Conservation (phyloP, 2,329 filamentous ascomycete species). For the Cytospora piceicola region DNA sequence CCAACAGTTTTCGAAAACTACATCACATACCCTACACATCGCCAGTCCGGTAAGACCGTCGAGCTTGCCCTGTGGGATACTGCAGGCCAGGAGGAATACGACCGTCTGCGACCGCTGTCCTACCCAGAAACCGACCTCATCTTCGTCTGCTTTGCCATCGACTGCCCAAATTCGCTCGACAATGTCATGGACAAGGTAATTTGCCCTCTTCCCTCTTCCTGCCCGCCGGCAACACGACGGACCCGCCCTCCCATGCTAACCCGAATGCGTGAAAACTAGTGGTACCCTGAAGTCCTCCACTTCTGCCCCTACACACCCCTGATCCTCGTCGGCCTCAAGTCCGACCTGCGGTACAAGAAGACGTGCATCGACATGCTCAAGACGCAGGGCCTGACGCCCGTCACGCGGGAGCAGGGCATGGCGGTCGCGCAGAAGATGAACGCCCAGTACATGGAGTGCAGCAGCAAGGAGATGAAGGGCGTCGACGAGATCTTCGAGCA, state of each 20-base stretch:
- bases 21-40: conserved; percentile 94
- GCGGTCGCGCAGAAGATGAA: conserved; percentile 91
- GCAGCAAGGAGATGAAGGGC: conserved; percentile 94
- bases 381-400: conserved; percentile 93
- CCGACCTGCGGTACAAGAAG: conserved; percentile 91
- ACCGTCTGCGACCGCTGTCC: conserved; percentile 90
- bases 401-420: conserved; percentile 87
- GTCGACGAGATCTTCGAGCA: conserved; percentile 96
- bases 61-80: conserved; percentile 98
- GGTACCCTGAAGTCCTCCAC: conserved; percentile 98
- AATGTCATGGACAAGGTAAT: conserved; percentile 98
- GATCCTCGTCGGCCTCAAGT: conserved; percentile 94
- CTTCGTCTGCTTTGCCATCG: conserved; percentile 98
- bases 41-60: conserved; percentile 86
- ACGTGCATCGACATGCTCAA: conserved; percentile 98
- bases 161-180: conserved; percentile 96
- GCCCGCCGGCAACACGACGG: neutral
- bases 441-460: conserved; percentile 96
- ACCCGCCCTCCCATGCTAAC: conserved; percentile 3
- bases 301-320: conserved; percentile 98
- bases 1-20: conserved; percentile 99
- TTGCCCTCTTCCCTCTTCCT: conserved; percentile 16
- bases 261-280: conserved; percentile 56
- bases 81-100: conserved; percentile 97
- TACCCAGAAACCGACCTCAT: conserved; percentile 98